Evolutionary conservation across 2,329 filamentous ascomycete species (phyloP), one percentile per base, ranked within the genome.

Genomic region (Phialocephala subalpina): DNA sequence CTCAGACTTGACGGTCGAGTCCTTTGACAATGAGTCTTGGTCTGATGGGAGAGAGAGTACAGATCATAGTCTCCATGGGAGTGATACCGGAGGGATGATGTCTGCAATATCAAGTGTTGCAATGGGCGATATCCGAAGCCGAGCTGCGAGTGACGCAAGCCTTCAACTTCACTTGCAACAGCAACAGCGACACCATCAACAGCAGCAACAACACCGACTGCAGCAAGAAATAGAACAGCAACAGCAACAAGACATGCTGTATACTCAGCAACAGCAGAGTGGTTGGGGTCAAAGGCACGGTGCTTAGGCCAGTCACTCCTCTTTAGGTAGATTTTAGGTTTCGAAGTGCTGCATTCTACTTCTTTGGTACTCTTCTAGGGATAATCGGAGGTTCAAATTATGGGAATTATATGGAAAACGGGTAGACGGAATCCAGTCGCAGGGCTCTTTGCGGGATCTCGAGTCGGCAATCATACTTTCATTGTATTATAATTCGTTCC

Each of bases 111-210:
- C 64, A 2, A 64, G 58, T 8, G 57, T 63, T 3, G 64, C 58
- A 1, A 70, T 73, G 62, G 66, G 69, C 8, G 68, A 73, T 18
- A 55, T 64, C 7, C 63, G 68, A 36, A 69, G 66, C 27, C 60
- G 67, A 29, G 58, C 70, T 5, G 58, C 47, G 8, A 71, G 67
- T 49, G 69, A 73, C 60, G 62, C 62, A 4, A 67, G 62, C 29
- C 59, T 66, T 7, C 63, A 66, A 18, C 49, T 66, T 5, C 63
- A 66, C 18, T 36, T 68, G 4, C 59, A 68, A 25, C 62, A 66
- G 22, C 63, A 69, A 25, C 69, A 70, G 2, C 65, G 66, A 18
- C 62, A 64, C 2, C 66, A 64, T 18, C 63, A 65, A 22, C 68
- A 69, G 22, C 67, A 57, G 22, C n/a, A 27, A 14, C 29, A 36